Conservation (phyloP, 2,329 filamentous ascomycete species). For the Sordariomycetes sp. region DNA sequence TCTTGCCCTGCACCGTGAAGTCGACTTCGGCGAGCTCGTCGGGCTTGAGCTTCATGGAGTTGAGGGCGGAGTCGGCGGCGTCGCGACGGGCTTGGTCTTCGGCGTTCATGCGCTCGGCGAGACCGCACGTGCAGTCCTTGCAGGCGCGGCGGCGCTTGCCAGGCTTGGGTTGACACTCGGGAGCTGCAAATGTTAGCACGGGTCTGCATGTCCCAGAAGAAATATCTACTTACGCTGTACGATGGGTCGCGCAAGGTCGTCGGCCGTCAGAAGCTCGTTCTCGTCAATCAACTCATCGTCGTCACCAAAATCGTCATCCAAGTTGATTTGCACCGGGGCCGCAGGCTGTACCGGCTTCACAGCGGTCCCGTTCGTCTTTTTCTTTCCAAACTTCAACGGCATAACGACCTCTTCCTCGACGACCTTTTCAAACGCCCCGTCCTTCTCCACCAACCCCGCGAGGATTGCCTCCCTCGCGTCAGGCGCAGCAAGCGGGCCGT, state of each 20-base stretch:
- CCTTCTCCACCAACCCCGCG: slow-evolving; percentile 61
- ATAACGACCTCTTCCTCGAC: slow-evolving; percentile 51
- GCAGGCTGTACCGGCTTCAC: neutral
- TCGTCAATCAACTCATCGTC: slow-evolving; percentile 90
- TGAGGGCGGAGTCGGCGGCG: slow-evolving; percentile 56
- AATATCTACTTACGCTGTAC: slow-evolving; percentile 60
- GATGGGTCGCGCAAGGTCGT: slow-evolving; percentile 70
- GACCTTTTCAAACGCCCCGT: slow-evolving; percentile 65
- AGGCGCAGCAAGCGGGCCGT: slow-evolving; percentile 43
- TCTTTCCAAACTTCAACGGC: slow-evolving; percentile 34
- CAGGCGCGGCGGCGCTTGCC: slow-evolving; percentile 88
- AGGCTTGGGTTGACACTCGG: slow-evolving; percentile 77
- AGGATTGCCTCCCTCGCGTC: slow-evolving; percentile 72
- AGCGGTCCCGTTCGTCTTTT: slow-evolving; percentile 13
- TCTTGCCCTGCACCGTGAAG: slow-evolving; percentile 85
- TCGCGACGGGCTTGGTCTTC: slow-evolving; percentile 70
- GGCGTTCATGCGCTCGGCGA: slow-evolving; percentile 76
- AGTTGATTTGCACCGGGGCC: slow-evolving; percentile 28
- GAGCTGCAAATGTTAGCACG: slow-evolving; percentile 36
- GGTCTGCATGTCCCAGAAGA: neutral
- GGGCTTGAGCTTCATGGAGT: slow-evolving; percentile 59
- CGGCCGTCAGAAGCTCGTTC: slow-evolving; percentile 74
- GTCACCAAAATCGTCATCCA: slow-evolving; percentile 40
- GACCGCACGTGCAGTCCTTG: slow-evolving; percentile 95
- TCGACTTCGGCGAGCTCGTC: slow-evolving; percentile 79